phyloP scores from a whole-genome alignment of 1,284 basidiomycete species.

The Sporisorium iseilematis-ciliati region DNA sequence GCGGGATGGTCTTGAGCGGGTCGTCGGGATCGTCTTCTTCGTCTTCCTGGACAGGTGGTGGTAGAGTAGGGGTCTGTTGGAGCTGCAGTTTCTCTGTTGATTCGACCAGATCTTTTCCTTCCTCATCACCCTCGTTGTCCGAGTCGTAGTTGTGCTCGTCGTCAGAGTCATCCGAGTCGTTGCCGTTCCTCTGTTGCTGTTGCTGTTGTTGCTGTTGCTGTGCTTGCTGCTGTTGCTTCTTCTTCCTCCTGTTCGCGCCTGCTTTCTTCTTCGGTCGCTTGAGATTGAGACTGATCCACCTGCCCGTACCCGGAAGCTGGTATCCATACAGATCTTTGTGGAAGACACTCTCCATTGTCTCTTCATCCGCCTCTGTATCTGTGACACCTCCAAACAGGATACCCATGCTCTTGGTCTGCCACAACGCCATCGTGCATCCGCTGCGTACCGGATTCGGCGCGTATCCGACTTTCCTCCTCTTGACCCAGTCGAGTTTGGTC shows the following conservation, averaged over 20 bases:
- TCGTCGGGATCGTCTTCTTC: conserved; percentile 76
- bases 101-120: conserved; percentile 27
- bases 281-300: conserved; percentile 83
- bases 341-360: conserved; percentile 77
- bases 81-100: conserved; percentile 33
- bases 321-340: conserved; percentile 75
- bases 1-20: conserved; percentile 78
- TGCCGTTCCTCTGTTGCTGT: conserved; percentile 31
- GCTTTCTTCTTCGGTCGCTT: conserved; percentile 74
- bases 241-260: conserved; percentile 72
- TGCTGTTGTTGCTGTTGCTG: conserved; percentile 34
- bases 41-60: conserved; percentile 59
- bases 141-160: conserved; percentile 45
- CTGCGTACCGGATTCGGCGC: conserved; percentile 71
- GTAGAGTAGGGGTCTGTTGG: conserved; percentile 30
- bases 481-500: conserved; percentile 80
- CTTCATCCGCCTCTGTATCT: conserved; percentile 88
- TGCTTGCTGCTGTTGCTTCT: conserved; percentile 71
- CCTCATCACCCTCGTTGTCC: conserved; percentile 42
- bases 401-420: conserved; percentile 77
- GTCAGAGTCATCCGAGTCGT: conserved; percentile 41
- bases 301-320: conserved; percentile 80
- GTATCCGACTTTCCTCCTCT: conserved; percentile 82
- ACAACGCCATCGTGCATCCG: conserved; percentile 86
- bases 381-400: conserved; percentile 91